Conservation (phyloP, 2,329 filamentous ascomycete genomes). For the Orbilia blumenaviensis region DNA sequence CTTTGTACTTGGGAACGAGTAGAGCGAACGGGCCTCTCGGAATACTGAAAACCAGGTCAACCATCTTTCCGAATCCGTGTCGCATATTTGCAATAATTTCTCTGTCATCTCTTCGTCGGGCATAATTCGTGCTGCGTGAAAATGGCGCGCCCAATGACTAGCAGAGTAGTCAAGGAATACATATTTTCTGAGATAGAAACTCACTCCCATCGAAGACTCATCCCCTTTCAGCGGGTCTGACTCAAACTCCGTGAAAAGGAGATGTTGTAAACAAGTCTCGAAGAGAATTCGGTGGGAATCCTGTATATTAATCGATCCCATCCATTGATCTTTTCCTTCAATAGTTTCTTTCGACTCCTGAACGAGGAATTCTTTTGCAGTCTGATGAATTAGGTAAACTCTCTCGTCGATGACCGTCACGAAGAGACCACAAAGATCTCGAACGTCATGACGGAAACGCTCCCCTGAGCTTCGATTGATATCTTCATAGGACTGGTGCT, state of each 20-base stretch:
- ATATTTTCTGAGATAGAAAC: not conserved
- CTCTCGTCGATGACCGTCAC: slow-evolving; percentile 59
- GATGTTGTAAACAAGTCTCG: not conserved
- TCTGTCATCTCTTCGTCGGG: not conserved
- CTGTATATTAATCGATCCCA: not conserved
- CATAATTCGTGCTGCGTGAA: not conserved
- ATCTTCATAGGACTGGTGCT: slow-evolving; percentile 2
- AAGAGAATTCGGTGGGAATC: not conserved
- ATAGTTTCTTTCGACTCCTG: not conserved
- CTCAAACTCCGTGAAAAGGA: not conserved
- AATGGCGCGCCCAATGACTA: not conserved
- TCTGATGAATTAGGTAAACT: slow-evolving; percentile 62
- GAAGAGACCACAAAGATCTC: slow-evolving; percentile 61
- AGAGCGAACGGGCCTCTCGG: too few species aligned
- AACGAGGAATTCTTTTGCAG: slow-evolving; percentile 61
- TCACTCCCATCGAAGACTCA: not conserved
- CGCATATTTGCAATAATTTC: not conserved
- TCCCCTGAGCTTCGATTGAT: not conserved
- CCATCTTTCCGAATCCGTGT: not conserved
- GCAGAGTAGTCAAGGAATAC: slow-evolving; percentile 2
- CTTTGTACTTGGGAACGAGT: too few species aligned
- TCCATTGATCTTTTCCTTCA: not conserved
- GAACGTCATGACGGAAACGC: slow-evolving; percentile 54
- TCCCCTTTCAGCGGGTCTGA: not conserved
- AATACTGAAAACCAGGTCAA: not conserved